Evolutionary conservation across 1,284 basidiomycete species (phyloP), one percentile per base, ranked within the genome.

Genomic region (Pulveroboletus sp.): DNA sequence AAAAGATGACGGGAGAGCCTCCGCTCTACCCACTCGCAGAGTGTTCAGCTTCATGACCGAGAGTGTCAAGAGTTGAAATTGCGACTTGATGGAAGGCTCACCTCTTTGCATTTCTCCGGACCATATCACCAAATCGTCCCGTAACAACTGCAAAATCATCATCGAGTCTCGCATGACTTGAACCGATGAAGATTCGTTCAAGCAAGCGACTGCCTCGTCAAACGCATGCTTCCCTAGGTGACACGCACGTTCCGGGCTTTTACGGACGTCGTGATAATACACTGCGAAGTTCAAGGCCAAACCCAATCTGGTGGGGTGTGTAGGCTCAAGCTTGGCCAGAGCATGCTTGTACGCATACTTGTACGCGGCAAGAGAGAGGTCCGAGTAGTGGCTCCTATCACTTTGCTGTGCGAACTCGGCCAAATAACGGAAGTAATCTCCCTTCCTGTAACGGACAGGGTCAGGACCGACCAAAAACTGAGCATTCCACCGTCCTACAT

Each of bases 271-370:
- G 76, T 96, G 95, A 78, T 94, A 97, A 79, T 94, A 98, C 61
- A 98, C 94, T 46, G 93, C 92, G 77, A 98, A 97, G 81, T 97
- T 98, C 70, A 98, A 83, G 43, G 95, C 94, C 51, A 98, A 81
- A 59, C 95, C 95, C 56, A 98, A 81, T 69, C 95, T 78, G 15
- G 86, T 89, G 36, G 86, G 85, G 65, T 88, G 85, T 49, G 82
- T 78, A 7, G 86, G 78, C 25, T 83, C 79, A 35, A 88, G 76
- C 20, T 80, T 81, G 43, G 72, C 70, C 51, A 84, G 68, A 11
- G 86, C 86, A 55, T 86, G 82, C 65, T 82, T 80, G 68, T 87
- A 87, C n/a, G 87, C 85, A 50, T 75, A 66, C 69, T 83, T 86
- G 72, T 88, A 89, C 2, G 87, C 83, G 46, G 81, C 79, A 33